These are phyloP conservation scores for Choiromyces venosus DNA, from an alignment of 495 filamentous ascomycete species.

Conservation along the genomic window DNA sequence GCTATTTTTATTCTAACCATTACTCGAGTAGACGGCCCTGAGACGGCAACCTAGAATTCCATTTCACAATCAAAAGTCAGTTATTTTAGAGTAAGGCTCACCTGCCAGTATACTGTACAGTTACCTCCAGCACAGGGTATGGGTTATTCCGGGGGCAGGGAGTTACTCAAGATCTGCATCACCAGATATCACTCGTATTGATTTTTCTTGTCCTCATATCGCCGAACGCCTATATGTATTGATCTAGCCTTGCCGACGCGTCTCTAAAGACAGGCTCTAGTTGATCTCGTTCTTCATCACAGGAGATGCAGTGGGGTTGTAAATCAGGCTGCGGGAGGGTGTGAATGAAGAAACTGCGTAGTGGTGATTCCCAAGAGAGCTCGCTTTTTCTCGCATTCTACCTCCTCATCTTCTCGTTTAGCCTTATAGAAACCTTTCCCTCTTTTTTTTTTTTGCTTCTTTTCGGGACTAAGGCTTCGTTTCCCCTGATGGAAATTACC, in stretches of 20 bases:
- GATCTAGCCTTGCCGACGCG: background rate
- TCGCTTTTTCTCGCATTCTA: background rate
- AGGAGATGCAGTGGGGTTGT: background rate
- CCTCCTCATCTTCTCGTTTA: background rate
- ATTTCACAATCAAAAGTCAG: background rate
- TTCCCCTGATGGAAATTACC: background rate
- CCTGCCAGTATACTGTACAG: background rate
- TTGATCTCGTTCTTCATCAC: background rate
- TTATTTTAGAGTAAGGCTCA: background rate
- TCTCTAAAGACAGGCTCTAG: background rate
- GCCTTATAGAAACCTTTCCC: background rate
- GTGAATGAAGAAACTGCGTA: background rate
- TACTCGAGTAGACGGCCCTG: background rate
- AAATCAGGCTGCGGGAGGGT: background rate
- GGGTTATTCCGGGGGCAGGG: background rate
- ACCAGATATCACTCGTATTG: background rate
- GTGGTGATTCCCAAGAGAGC: background rate
- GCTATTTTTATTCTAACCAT: background rate
- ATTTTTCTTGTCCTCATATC: background rate
- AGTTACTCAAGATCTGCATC: background rate
- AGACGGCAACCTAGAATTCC: background rate
- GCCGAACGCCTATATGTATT: background rate
- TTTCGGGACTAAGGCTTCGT: background rate
- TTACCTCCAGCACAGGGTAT: background rate
- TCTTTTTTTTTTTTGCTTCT: background rate